A percentile compares a stretch with the other conserved stretches of the same genome.
Conservation (phyloP, 2,329 filamentous ascomycete species). For the Aureobasidium sp. region DNA sequence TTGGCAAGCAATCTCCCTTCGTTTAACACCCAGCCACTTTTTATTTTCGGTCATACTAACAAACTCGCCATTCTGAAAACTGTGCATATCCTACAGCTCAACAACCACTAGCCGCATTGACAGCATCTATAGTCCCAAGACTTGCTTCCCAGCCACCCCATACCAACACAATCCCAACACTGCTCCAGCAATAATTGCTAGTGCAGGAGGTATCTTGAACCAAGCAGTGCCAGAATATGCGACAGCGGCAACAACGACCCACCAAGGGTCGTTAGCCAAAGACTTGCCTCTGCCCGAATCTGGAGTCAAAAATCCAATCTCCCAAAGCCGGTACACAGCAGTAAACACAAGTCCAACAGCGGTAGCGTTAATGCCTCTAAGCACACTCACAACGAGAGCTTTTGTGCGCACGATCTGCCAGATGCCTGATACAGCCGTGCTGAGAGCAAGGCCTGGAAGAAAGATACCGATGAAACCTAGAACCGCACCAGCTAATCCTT, state of each 20-base stretch:
- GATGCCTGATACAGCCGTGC: conserved; percentile 29
- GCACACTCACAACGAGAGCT: conserved; percentile 24
- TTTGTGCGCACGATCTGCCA: conserved; percentile 31
- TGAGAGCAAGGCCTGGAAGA: conserved; percentile 29
- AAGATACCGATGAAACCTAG: conserved; percentile 34
- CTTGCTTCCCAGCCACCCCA: conserved; percentile 22
- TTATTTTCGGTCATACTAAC: too few species aligned
- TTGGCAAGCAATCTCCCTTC: too few species aligned
- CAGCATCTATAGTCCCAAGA: neutral
- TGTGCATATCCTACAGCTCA: too few species aligned
- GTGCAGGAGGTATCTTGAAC: conserved; percentile 31
- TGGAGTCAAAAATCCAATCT: conserved; percentile 34
- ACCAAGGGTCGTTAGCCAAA: conserved; percentile 34
- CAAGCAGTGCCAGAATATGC: conserved; percentile 33
- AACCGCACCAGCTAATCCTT: conserved; percentile 27
- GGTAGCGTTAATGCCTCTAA: conserved; percentile 34
- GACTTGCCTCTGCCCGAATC: conserved; percentile 26
- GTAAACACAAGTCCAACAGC: conserved; percentile 37
- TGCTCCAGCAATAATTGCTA: conserved; percentile 32
- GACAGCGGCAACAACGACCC: conserved; percentile 35
- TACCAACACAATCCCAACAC: conserved; percentile 32
- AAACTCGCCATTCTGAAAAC: too few species aligned
- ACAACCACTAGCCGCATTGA: too few species aligned
- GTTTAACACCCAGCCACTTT: too few species aligned
- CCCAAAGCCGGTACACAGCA: conserved; percentile 36